Evolutionary conservation across 257 asterid genomes (phyloP), one percentile per base, ranked within the genome.

Genomic region (Oldenlandia corymbosa): DNA sequence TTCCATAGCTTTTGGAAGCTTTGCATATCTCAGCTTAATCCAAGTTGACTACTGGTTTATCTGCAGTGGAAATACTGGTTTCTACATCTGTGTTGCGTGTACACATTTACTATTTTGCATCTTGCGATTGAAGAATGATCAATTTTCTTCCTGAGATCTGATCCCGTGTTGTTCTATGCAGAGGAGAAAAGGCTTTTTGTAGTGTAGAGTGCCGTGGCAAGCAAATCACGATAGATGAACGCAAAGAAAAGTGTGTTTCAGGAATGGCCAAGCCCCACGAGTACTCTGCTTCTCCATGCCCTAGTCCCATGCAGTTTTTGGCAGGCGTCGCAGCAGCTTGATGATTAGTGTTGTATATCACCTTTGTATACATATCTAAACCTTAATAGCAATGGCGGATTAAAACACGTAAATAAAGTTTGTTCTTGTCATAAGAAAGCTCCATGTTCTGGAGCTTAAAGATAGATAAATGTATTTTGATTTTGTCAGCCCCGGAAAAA

Each of bases 171-270:
- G 4, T 43, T 48, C 34, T 1, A n/a, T 82, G 65, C 81, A 90
- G 95, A 79, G 95, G 97, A 7, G 97, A 90, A 64, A 90, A 80
- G 66, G 94, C 87, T 13, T 90, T 90, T 58, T 90, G 97, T 67
- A 90, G 97, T 60, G 37, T 80, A 7, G 97, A 90, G 86, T 90
- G 95, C 59, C 75, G 94, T 30, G 77, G 72, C 73, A 72, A 72
- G 71, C 91, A 90, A 21, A 85, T 90, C 37, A 81, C 74, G 76
- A 37, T 67, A 61, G 97, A 90, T 16, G 94, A 90, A 68, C 77
- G 79, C 55, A 81, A 61, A 65, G 94, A 83, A 31, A 85, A 85
- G 71, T 74, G 88, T 45, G 68, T 47, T 69, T 68, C 83, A 1
- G 78, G 75, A 69, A 73, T 69, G 14, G 65, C 74, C 75, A 79